Percentiles rank a stretch among this genome's conserved stretches.
These are phyloP conservation scores for Penicillium crystallinum DNA, from an alignment of 495 filamentous ascomycete species.

Conservation along the genomic window DNA sequence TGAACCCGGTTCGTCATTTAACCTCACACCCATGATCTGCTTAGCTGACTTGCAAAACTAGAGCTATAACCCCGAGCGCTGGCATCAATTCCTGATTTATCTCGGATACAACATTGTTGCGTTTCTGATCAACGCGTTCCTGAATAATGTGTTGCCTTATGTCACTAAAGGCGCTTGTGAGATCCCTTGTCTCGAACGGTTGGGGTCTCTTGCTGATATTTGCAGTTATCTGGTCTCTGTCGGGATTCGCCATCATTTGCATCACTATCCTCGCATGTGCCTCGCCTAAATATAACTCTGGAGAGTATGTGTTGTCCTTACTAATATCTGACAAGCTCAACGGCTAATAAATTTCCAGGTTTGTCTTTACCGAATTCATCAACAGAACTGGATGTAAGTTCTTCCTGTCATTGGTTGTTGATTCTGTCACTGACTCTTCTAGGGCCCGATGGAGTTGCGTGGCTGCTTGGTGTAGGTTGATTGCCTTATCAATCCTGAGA, in stretches of 20 bases:
- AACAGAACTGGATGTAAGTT: conserved; percentile 54
- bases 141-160: conserved; percentile 55
- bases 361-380: conserved; percentile 54
- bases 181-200: conserved; percentile 1
- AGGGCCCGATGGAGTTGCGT: conserved; percentile 60
- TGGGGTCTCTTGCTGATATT: background rate
- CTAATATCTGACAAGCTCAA: conserved; percentile 26
- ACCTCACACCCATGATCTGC: no score
- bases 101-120: conserved; percentile 58
- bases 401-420: background rate
- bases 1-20: conserved; percentile 39
- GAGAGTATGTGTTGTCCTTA: conserved; percentile 42
- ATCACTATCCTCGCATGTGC: conserved; percentile 61
- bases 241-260: conserved; percentile 62
- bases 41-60: conserved; percentile 7
- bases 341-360: conserved; percentile 44
- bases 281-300: conserved; percentile 56
- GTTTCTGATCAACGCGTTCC: conserved; percentile 63
- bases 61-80: conserved; percentile 50
- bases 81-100: conserved; percentile 75
- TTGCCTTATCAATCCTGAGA: background rate
- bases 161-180: conserved; percentile 56
- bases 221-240: conserved; percentile 58
- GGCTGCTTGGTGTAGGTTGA: conserved; percentile 52
- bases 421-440: conserved; percentile 10